Evolutionary conservation across 305 asterid species (phyloP), one percentile per base, ranked within the genome.

Genomic region (Fraxinus nigra): DNA sequence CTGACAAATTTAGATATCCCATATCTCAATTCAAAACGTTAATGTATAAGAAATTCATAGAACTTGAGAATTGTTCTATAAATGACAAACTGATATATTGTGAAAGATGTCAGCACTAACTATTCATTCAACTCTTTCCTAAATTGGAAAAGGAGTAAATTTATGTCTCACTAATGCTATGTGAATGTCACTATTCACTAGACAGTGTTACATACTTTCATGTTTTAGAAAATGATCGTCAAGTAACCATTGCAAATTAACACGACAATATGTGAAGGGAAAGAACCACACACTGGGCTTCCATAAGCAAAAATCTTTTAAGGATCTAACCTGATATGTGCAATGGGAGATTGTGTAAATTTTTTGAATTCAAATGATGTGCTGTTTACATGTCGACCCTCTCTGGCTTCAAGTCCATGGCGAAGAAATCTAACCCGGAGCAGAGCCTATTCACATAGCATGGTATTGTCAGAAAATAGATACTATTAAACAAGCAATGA

Each of bases 341-440:
- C 11, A 77, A 84, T 61, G 51, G 84, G 75, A 61, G 91, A 81
- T 78, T 59, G 92, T 8, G 84, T 16, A 38, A 83, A 24, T 81
- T 87, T 84, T 30, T 79, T 86, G 11, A 87, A 51, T 80, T 85
- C 85, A 24, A 84, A 78, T 16, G 89, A 72, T 5, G 83, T 72
- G 74, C 75, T 72, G 75, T 82, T 88, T 3, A 86, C 40, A 30
- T 63, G 83, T 33, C 84, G 85, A 33, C 35, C 82, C 63, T 86
- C 91, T 80, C 85, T 86, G 74, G 80, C 79, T 83, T 91, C 95
- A 46, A 90, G 72, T 82, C 90, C 92, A 77, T 88, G 91, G 40
- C 92, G 94, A 28, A 95, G 81, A 79, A 92, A 88, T 84, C 85
- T 89, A 77, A 89, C 79, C 63, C 93, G 90, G 80, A 95, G 94